Evolutionary conservation across 805 yeast species (phyloP).

Genomic region (Candida koratica): DNA sequence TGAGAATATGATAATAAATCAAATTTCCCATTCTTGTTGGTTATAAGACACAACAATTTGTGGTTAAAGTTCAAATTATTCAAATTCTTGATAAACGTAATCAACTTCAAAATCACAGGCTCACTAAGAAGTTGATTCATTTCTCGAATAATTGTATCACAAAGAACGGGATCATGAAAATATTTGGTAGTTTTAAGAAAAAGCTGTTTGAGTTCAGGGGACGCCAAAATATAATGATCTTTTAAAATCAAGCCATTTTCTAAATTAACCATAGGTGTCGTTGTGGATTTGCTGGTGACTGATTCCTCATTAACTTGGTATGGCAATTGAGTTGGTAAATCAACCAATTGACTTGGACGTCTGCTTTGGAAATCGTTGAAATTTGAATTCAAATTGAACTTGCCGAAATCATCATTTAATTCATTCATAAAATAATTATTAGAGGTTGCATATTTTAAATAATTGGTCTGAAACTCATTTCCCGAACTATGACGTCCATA

Average conservation of each 20-base stretch:
- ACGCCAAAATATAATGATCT: conserved; percentile 55
- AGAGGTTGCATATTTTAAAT: conserved; percentile 15
- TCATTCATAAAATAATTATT: conserved; percentile 19
- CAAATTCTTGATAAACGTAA: conserved; percentile 36
- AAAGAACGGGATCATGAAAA: conserved; percentile 39
- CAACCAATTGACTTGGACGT: conserved; percentile 41
- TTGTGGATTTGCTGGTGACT: conserved; percentile 11
- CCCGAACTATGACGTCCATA: background rate
- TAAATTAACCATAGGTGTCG: conserved; percentile 39
- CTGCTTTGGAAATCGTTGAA: conserved; percentile 39
- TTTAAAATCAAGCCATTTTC: conserved; percentile 63
- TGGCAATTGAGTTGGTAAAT: conserved; percentile 14
- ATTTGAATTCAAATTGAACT: conserved; percentile 30
- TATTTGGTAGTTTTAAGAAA: conserved; percentile 50
- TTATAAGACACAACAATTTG: conserved; percentile 45
- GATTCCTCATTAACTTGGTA: conserved; percentile 9
- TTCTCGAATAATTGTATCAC: conserved; percentile 23
- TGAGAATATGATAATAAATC: conserved; percentile 68
- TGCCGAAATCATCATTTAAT: conserved; percentile 28
- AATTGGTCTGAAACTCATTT: conserved; percentile 1
- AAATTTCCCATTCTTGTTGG: conserved; percentile 61
- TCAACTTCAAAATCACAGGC: conserved; percentile 28
- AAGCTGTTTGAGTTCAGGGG: conserved; percentile 49
- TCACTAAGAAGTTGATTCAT: conserved; percentile 25
- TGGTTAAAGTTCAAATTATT: conserved; percentile 40